Base-by-base conservation (phyloP, 2,329 filamentous ascomycete species). In the Fusarium duplospermum region DNA sequence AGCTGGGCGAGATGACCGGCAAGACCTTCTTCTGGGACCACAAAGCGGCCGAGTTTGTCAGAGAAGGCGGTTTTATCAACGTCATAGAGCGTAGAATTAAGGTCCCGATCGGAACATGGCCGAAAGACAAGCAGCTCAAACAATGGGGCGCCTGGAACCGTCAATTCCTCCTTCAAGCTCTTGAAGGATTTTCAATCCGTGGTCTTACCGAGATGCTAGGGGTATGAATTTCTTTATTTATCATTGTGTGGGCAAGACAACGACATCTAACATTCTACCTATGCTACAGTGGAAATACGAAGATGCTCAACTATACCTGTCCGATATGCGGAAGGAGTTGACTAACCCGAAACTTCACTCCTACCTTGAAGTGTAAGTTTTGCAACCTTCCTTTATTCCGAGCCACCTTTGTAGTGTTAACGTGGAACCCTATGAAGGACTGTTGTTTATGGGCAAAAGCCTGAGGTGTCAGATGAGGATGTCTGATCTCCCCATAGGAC, bases 121-220 rank as follows among this genome's bases (percentile, higher is more conserved):
- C 71, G 0, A 73, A 74, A 16, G 58, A 73, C 4, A 71, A 68
- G n/a, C 36, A 73, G 3, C 59, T 73, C 1, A 73, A 73, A 6
- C 59, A 73, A 2, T 73, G 71, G 71, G 71, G 71, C 5, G 63
- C 71, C 2, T 73, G 71, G 71, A 73, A 74, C 11, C 60, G 71
- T 0, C 71, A 73, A 7, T 73, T 73, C 8, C 3, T 73, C 2
- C 36, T 73, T 0, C 56, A 74, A 1, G 71, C 67, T 2, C 38
- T 73, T 13, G 71, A 73, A 6, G 71, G 71, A 0, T 73, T 73
- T 10, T 74, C 71, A 1, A 73, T 73, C 11, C 67, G 71, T 3
- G 24, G 71, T 13, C 31, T 74, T 6, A 73, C 71, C 0, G 71
- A 71, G 11, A 40, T 73, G 24, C 2, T 73, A 0, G 67, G 27